Percentiles rank a stretch among this genome's conserved stretches.
phyloP scores from a whole-genome alignment of 2,329 filamentous ascomycete species.

The Fonsecaea pedrosoi region DNA sequence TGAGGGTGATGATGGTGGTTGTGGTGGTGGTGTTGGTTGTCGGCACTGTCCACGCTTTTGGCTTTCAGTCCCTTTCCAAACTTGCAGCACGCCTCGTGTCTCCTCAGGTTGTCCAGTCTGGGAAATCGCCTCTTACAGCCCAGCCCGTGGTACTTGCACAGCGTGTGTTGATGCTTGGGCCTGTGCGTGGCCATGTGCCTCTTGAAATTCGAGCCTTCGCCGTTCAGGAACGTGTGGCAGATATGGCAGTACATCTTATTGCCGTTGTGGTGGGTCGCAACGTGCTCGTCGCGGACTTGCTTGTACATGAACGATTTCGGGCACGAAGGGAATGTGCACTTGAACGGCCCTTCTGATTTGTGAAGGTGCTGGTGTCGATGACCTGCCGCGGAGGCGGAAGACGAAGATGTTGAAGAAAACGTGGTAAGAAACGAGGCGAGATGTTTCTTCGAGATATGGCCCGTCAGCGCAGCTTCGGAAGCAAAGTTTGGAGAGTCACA shows the following conservation, averaged over 20 bases:
- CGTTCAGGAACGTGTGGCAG: conserved; percentile 39
- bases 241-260: conserved; percentile 40
- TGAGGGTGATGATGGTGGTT: conserved; percentile 24
- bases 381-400: conserved; percentile 12
- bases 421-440: conserved; percentile 34
- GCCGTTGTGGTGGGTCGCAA: conserved; percentile 36
- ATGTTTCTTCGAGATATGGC: conserved; percentile 41
- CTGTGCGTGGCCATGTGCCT: conserved; percentile 40
- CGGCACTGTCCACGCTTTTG: conserved; percentile 1
- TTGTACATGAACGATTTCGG: conserved; percentile 42
- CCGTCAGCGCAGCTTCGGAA: conserved; percentile 40
- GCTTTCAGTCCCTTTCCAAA: conserved; percentile 39
- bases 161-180: conserved; percentile 40
- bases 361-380: conserved; percentile 15
- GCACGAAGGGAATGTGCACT: conserved; percentile 40
- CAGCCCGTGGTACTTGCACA: conserved; percentile 39
- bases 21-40: conserved; percentile 28
- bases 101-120: conserved; percentile 38
- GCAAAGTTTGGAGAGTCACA: conserved; percentile 38
- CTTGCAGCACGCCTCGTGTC: conserved; percentile 40
- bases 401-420: conserved; percentile 10
- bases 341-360: conserved; percentile 34
- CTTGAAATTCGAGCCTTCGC: conserved; percentile 40
- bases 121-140: conserved; percentile 40
- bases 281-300: conserved; percentile 40